Conservation (phyloP, 768 basidiomycete genomes). For the Phlebiopsis flavidoalba region DNA sequence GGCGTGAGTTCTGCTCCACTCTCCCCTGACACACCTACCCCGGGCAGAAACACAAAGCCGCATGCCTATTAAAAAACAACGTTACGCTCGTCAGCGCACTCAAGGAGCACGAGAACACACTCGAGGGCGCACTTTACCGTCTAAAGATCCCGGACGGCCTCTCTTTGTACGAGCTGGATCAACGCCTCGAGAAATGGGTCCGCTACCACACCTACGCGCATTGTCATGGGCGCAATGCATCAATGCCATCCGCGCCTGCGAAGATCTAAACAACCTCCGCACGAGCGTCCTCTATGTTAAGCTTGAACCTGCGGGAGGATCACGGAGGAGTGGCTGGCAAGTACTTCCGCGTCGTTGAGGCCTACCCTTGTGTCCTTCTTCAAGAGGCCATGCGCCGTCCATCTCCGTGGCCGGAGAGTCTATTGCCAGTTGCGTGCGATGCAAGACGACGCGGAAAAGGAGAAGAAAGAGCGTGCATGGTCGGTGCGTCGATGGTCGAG, state of each 20-base stretch:
- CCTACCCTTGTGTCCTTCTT: slow-evolving; percentile 17
- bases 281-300: slow-evolving; percentile 17
- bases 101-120: slow-evolving; percentile 12
- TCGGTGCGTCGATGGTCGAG: slow-evolving; percentile 24
- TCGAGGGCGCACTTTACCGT: slow-evolving; percentile 7
- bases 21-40: background rate
- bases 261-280: slow-evolving; percentile 19
- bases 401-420: slow-evolving; percentile 23
- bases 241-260: slow-evolving; percentile 26
- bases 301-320: slow-evolving; percentile 17
- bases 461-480: slow-evolving; percentile 17
- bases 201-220: slow-evolving; percentile 23
- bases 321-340: slow-evolving; percentile 21
- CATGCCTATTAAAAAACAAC: slow-evolving; percentile 17
- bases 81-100: slow-evolving; percentile 14
- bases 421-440: slow-evolving; percentile 18
- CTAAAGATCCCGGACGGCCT: slow-evolving; percentile 20
- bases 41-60: slow-evolving; percentile 17
- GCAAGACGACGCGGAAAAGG: slow-evolving; percentile 22
- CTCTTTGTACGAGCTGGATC: slow-evolving; percentile 24
- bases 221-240: slow-evolving; percentile 27
- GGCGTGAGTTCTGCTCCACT: background rate
- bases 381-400: slow-evolving; percentile 15
- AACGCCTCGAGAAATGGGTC: slow-evolving; percentile 30
- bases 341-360: slow-evolving; percentile 25